These are phyloP conservation scores for Yamadazyma conglobata DNA, from an alignment of 1,139 yeast species.

Conservation along the genomic window DNA sequence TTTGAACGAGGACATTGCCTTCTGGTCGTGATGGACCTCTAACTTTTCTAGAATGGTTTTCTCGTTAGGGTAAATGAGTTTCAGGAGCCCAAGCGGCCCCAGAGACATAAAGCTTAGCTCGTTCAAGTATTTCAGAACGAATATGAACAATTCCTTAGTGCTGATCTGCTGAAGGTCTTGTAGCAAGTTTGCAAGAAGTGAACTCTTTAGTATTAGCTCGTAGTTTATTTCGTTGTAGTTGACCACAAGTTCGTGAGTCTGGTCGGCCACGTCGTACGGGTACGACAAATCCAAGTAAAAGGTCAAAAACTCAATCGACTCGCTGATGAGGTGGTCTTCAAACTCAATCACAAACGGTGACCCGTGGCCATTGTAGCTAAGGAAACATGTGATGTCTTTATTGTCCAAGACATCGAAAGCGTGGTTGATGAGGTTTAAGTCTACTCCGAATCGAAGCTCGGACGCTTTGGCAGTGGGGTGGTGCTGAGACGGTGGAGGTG, in stretches of 20 bases:
- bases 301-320: slow-evolving; percentile 68
- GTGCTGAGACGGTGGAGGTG: not conserved
- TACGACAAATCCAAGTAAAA: slow-evolving; percentile 41
- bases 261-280: slow-evolving; percentile 35
- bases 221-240: slow-evolving; percentile 50
- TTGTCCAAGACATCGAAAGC: slow-evolving; percentile 14
- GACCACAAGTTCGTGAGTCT: slow-evolving; percentile 24
- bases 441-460: slow-evolving; percentile 39
- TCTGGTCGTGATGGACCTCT: slow-evolving; percentile 18
- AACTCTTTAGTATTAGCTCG: slow-evolving; percentile 68
- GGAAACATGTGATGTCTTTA: slow-evolving; percentile 27
- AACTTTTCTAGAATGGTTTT: slow-evolving; percentile 55
- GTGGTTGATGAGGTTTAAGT: slow-evolving; percentile 32
- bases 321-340: slow-evolving; percentile 67
- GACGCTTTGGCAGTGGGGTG: not conserved
- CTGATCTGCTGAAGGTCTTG: slow-evolving; percentile 65
- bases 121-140: slow-evolving; percentile 29
- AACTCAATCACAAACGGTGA: slow-evolving; percentile 66
- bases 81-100: slow-evolving; percentile 68
- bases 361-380: slow-evolving; percentile 54
- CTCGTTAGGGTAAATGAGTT: slow-evolving; percentile 64
- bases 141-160: slow-evolving; percentile 57
- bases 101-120: slow-evolving; percentile 56
- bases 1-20: slow-evolving; percentile 30
- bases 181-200: slow-evolving; percentile 58